A percentile compares a stretch with the other conserved stretches of the same genome.
Evolutionary conservation across 2,329 filamentous ascomycete species (phyloP).

Genomic region (Lithohypha guttulata): DNA sequence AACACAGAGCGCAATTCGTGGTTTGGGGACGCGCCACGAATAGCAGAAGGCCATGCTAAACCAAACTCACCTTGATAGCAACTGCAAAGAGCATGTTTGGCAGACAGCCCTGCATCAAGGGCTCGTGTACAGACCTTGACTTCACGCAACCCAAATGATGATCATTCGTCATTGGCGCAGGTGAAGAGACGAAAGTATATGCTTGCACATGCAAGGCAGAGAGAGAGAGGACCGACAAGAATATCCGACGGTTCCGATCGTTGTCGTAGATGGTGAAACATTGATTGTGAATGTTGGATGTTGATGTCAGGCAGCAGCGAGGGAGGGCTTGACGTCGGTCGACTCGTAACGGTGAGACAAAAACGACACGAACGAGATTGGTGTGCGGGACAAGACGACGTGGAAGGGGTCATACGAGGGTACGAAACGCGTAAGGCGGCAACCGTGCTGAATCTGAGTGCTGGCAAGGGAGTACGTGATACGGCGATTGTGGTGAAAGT

Average conservation of each 20-base stretch:
- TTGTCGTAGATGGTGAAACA: not conserved
- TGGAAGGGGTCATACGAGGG: not conserved
- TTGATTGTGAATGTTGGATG: not conserved
- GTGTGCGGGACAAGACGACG: not conserved
- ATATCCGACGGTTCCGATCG: not conserved
- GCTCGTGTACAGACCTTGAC: not conserved
- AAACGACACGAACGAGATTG: not conserved
- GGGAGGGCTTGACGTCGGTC: not conserved
- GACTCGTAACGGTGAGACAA: not conserved
- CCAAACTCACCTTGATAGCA: too few species aligned
- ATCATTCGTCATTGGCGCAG: not conserved
- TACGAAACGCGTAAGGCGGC: not conserved
- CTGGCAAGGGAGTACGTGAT: not conserved
- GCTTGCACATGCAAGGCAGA: too few species aligned
- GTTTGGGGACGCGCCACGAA: too few species aligned
- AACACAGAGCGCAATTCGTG: too few species aligned
- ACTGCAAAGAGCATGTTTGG: too few species aligned
- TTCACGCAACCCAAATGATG: not conserved
- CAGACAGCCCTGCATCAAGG: conserved; percentile 1
- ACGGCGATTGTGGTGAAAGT: not conserved
- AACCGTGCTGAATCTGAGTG: not conserved
- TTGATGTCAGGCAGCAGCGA: not conserved
- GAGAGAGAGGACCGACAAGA: not conserved
- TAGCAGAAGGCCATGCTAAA: too few species aligned
- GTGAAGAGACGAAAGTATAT: not conserved